These are phyloP conservation scores for Hyaloperonospora brassicae DNA, from an alignment of 352 stramenopile species.

Conservation along the genomic window DNA sequence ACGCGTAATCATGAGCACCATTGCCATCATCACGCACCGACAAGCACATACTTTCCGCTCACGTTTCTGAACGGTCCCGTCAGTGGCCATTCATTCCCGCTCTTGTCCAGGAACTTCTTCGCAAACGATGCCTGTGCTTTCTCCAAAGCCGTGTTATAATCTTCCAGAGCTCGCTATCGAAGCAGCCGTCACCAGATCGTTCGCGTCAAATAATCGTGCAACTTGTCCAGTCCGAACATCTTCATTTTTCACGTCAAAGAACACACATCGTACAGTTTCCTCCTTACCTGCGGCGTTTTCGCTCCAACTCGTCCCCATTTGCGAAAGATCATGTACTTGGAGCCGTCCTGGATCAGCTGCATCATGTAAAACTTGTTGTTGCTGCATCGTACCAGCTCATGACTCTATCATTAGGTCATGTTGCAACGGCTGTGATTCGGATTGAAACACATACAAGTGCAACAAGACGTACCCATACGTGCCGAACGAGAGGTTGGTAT, in stretches of 20 bases:
- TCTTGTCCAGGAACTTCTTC: slow-evolving; percentile 61
- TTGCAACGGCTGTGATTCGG: background rate
- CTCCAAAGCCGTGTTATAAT: slow-evolving; percentile 35
- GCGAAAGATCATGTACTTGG: slow-evolving; percentile 44
- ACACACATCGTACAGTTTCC: too few relatives aligned
- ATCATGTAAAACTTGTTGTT: slow-evolving; percentile 81
- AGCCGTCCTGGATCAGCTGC: slow-evolving; percentile 48
- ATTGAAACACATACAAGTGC: too few relatives aligned
- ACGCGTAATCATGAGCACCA: background rate
- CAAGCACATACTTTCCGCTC: slow-evolving; percentile 52
- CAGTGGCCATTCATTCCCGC: slow-evolving; percentile 57
- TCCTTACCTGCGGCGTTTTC: slow-evolving; percentile 40
- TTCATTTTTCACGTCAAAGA: too few relatives aligned
- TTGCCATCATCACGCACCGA: slow-evolving; percentile 30
- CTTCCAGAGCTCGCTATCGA: slow-evolving; percentile 27
- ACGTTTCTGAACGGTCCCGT: slow-evolving; percentile 35
- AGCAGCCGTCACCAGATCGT: background rate
- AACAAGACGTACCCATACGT: background rate
- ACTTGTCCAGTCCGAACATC: too few relatives aligned
- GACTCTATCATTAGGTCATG: slow-evolving; percentile 7
- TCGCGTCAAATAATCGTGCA: background rate
- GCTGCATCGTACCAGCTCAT: slow-evolving; percentile 13
- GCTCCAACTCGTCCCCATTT: slow-evolving; percentile 65
- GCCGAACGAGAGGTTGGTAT: background rate
- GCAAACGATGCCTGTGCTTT: slow-evolving; percentile 46